A percentile compares a stretch with the other conserved stretches of the same genome.
These are phyloP conservation scores for Syzygium grande DNA, from an alignment of 345 rosid genomes.

Conservation along the genomic window DNA sequence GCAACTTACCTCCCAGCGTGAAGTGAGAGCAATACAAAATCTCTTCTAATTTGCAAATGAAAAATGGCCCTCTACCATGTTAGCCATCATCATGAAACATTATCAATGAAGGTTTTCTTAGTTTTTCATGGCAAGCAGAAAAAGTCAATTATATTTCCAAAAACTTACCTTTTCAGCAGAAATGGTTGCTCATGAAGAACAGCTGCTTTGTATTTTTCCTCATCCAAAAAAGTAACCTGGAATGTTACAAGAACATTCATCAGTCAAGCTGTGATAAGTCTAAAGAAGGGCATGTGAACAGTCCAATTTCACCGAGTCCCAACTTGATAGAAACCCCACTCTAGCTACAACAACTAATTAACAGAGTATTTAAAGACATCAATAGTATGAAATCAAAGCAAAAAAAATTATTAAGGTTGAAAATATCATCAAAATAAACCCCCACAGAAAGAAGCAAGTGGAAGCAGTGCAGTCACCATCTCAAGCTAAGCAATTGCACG, in stretches of 20 bases:
- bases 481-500: not conserved
- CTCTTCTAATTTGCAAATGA: not conserved
- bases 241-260: not conserved
- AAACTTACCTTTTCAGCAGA: slow-evolving; percentile 58
- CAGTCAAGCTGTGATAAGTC: not conserved
- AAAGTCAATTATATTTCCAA: not conserved
- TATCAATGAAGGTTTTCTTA: not conserved
- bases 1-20: not conserved
- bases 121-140: not conserved
- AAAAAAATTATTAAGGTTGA: not conserved
- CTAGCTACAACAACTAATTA: not conserved
- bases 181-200: slow-evolving; percentile 65
- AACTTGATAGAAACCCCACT: not conserved
- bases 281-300: not conserved
- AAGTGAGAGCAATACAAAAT: not conserved
- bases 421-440: not conserved
- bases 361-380: not conserved
- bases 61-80: not conserved
- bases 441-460: not conserved
- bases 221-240: slow-evolving; percentile 75
- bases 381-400: not conserved
- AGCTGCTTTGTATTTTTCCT: slow-evolving; percentile 64
- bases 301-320: not conserved
- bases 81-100: not conserved
- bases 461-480: not conserved